A percentile compares a stretch with the other conserved stretches of the same genome.
These are phyloP conservation scores for Ocimum tenuiflorum DNA, from an alignment of 257 asterid species.

Conservation along the genomic window DNA sequence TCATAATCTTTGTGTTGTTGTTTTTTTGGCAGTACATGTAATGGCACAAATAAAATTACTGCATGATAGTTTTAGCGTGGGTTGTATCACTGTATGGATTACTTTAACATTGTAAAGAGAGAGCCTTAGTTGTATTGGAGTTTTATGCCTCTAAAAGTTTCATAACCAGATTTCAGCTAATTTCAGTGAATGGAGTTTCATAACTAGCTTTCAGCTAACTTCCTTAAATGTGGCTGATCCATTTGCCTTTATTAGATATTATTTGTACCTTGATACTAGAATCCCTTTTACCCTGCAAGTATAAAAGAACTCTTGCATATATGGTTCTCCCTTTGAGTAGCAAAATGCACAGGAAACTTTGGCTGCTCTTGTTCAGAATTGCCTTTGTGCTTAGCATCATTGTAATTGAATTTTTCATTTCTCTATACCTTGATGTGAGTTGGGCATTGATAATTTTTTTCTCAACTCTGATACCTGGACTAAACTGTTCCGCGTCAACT, in stretches of 20 bases:
- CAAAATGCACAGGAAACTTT: not conserved
- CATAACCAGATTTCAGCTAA: conserved; percentile 5
- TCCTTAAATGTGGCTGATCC: not conserved
- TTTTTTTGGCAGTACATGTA: not conserved
- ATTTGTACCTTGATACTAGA: not conserved
- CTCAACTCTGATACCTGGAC: conserved; percentile 7
- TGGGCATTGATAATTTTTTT: not conserved
- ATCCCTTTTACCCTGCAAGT: not conserved
- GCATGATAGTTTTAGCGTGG: not conserved
- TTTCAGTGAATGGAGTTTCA: not conserved
- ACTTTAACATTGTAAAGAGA: conserved; percentile 4
- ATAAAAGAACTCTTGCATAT: not conserved
- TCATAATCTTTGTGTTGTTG: not conserved
- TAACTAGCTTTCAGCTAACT: conserved; percentile 5
- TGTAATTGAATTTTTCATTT: not conserved
- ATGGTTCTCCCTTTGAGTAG: not conserved
- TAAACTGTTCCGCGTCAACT: not conserved
- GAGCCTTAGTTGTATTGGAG: not conserved
- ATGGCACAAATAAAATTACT: not conserved
- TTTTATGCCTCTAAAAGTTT: not conserved
- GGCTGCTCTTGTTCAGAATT: not conserved
- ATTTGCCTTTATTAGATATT: not conserved
- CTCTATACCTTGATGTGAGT: not conserved
- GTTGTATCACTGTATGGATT: not conserved
- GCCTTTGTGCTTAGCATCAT: not conserved